Evolutionary conservation across 2,329 filamentous ascomycete species (phyloP).

Genomic region (Cladosporium colombiae): DNA sequence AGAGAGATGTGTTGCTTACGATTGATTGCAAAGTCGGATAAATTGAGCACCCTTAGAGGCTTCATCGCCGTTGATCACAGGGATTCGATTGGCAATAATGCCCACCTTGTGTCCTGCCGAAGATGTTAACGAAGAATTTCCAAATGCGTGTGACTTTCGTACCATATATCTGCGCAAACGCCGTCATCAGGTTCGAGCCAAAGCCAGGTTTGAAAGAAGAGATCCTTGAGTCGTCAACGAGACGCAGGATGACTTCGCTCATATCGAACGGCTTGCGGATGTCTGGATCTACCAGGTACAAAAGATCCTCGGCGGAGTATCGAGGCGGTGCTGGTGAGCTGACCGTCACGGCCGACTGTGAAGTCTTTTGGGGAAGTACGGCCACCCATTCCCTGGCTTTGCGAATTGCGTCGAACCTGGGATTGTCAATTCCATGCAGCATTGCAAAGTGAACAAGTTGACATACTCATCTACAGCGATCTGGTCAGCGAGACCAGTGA

Average conservation of each 20-base stretch:
- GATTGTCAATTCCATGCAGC: constrained; percentile 1
- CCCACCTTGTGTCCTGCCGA: constrained; percentile 3
- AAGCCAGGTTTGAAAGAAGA: not conserved
- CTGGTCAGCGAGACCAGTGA: constrained; percentile 48
- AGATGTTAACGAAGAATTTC: not conserved
- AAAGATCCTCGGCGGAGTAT: constrained; percentile 8
- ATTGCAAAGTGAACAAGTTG: accelerated
- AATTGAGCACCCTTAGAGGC: constrained; percentile 47
- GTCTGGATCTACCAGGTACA: constrained; percentile 9
- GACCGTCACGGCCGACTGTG: not conserved
- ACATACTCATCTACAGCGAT: constrained; percentile 46
- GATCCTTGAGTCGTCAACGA: constrained; percentile 1
- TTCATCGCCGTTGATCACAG: constrained; percentile 32
- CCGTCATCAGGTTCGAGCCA: not conserved
- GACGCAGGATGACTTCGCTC: not conserved
- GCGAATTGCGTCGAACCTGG: constrained; percentile 44
- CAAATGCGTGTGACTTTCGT: not conserved
- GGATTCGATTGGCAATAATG: constrained; percentile 18
- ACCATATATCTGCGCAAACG: not conserved
- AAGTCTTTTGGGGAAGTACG: not conserved
- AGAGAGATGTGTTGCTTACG: constrained; percentile 30
- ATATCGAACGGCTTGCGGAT: constrained; percentile 15
- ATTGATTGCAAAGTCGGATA: constrained; percentile 48
- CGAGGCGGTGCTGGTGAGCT: not conserved
- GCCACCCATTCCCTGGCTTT: constrained; percentile 43